Percentiles rank a stretch among this genome's conserved stretches.
Conservation (phyloP, 305 asterid species). For the Fraxinus albicans region DNA sequence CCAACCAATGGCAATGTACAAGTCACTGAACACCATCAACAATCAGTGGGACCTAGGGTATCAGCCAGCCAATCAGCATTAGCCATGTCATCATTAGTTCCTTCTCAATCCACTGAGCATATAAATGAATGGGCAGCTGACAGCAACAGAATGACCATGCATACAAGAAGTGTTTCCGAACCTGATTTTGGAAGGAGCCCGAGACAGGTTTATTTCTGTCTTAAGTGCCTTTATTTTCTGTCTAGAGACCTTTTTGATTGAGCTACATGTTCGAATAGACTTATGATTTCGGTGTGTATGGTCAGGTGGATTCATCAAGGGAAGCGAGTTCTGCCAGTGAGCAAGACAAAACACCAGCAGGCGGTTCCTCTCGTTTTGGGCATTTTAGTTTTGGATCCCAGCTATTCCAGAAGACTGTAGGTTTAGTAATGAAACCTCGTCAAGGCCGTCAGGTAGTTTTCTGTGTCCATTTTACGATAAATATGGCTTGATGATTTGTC, state of each 20-base stretch:
- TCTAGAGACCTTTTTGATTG: conserved; percentile 16
- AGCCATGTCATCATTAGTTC: conserved; percentile 78
- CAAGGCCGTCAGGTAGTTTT: conserved; percentile 77
- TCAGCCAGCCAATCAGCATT: conserved; percentile 83
- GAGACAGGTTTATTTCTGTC: conserved; percentile 62
- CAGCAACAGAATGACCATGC: conserved; percentile 50
- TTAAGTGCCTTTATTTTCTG: conserved; percentile 10
- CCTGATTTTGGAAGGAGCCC: conserved; percentile 96
- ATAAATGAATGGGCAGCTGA: conserved; percentile 57
- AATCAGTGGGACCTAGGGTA: conserved; percentile 61
- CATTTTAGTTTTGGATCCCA: conserved; percentile 82
- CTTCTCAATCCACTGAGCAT: conserved; percentile 71
- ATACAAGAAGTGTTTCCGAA: conserved; percentile 90
- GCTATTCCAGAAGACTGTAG: conserved; percentile 84
- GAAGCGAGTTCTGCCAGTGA: conserved; percentile 51
- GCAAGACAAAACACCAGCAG: conserved; percentile 55
- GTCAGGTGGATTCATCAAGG: conserved; percentile 63
- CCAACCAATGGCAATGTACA: conserved; percentile 54
- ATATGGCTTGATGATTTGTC: neutral
- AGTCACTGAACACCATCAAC: conserved; percentile 49
- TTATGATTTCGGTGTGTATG: conserved; percentile 24
- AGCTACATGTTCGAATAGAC: neutral
- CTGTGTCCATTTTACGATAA: conserved; percentile 1
- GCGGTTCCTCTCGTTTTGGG: conserved; percentile 58
- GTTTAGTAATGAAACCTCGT: conserved; percentile 67